Evolutionary conservation across 371 early-diverging fungal species (phyloP).

Genomic region (Entomophthora muscae): DNA sequence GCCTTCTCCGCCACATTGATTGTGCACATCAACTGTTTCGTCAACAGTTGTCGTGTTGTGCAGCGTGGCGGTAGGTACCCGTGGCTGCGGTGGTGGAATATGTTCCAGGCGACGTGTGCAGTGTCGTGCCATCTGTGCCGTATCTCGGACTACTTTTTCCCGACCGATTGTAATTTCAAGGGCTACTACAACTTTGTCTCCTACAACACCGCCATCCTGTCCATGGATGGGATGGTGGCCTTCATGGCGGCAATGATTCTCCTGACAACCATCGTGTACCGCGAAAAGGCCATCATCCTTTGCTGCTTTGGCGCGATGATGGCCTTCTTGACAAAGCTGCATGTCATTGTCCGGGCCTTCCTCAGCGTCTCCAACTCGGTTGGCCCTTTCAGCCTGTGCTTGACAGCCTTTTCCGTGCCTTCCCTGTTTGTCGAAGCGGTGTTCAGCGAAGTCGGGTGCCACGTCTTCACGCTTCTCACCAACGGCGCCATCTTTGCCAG

Average conservation of each 20-base stretch:
- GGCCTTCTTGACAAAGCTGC: not conserved
- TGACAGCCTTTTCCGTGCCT: not conserved
- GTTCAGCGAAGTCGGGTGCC: not conserved
- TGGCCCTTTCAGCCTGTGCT: not conserved
- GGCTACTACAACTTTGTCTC: not conserved
- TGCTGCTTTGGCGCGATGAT: not conserved
- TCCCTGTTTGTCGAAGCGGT: not conserved
- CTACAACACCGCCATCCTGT: not conserved
- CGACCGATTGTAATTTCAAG: conserved; percentile 5
- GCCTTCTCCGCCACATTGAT: conserved; percentile 6
- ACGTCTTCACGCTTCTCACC: not conserved
- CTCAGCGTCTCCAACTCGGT: not conserved
- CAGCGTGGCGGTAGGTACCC: too few relatives aligned
- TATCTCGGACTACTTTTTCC: conserved; percentile 1
- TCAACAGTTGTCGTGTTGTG: not conserved
- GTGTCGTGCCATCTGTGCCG: conserved; percentile 6
- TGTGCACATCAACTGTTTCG: not conserved
- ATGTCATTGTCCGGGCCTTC: not conserved
- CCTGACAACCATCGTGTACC: not conserved
- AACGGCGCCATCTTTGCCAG: not conserved
- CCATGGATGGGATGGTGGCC: not conserved
- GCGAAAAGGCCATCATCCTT: not conserved
- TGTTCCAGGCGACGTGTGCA: not conserved
- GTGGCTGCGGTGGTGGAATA: not conserved
- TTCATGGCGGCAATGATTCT: not conserved